Percentiles rank a stretch among this genome's conserved stretches.
Conservation (phyloP, 2,329 filamentous ascomycete genomes). For the Ceratocystis alfenasii region DNA sequence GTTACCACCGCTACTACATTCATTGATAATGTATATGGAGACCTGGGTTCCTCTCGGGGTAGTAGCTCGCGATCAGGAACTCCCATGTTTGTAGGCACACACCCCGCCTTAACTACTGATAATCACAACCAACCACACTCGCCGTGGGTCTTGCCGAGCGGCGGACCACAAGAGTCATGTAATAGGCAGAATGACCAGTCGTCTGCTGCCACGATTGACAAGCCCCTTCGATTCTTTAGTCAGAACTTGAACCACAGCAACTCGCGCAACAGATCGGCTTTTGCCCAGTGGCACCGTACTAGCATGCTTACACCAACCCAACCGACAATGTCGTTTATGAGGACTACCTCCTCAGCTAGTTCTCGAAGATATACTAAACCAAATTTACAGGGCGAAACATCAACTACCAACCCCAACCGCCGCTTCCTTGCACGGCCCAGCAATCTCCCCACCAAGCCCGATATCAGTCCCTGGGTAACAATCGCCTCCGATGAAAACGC, state of each 20-base stretch:
- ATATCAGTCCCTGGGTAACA: slow-evolving; percentile 59
- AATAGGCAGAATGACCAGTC: neutral
- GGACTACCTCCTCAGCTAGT: slow-evolving; percentile 33
- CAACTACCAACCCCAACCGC: slow-evolving; percentile 43
- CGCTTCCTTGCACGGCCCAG: slow-evolving; percentile 57
- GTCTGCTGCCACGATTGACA: neutral
- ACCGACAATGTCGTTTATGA: slow-evolving; percentile 27
- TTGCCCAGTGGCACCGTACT: neutral
- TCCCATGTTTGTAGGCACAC: slow-evolving; percentile 30
- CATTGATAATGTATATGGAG: slow-evolving; percentile 61
- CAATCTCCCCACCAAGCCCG: slow-evolving; percentile 60
- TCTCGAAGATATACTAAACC: slow-evolving; percentile 40
- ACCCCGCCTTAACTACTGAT: neutral
- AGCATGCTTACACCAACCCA: neutral
- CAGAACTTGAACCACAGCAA: neutral
- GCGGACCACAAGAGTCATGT: neutral
- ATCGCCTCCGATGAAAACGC: slow-evolving; percentile 49
- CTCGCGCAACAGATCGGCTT: neutral
- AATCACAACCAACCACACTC: neutral
- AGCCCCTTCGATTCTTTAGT: neutral
- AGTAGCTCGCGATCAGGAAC: slow-evolving; percentile 55
- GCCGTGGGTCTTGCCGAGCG: neutral
- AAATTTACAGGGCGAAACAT: slow-evolving; percentile 38
- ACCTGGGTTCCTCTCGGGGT: slow-evolving; percentile 38
- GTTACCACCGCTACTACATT: slow-evolving; percentile 64